Conservation (phyloP, 2,329 filamentous ascomycete species). For the Colletotrichum kahawae region DNA sequence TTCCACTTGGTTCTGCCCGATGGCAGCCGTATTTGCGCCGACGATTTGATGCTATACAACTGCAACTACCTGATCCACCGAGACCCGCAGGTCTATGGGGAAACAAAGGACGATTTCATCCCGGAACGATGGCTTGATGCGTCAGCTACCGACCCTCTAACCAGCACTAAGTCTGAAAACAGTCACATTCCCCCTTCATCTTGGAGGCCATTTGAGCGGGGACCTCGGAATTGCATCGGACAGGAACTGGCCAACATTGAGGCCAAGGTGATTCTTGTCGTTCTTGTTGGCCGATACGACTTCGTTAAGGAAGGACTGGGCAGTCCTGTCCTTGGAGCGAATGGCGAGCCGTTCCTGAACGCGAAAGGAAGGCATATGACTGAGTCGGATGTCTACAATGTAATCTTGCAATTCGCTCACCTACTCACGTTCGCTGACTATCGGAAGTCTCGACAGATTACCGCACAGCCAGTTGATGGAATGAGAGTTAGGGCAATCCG, state of each 20-base stretch:
- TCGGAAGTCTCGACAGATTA: conserved; percentile 16
- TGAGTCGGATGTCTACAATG: conserved; percentile 19
- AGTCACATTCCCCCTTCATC: conserved; percentile 36
- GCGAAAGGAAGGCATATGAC: conserved; percentile 18
- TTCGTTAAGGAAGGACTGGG: conserved; percentile 23
- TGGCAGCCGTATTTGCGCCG: conserved; percentile 31
- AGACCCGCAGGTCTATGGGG: conserved; percentile 38
- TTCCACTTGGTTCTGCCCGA: conserved; percentile 32
- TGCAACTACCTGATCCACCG: conserved; percentile 38
- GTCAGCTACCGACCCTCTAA: not conserved
- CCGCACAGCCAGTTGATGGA: conserved; percentile 19
- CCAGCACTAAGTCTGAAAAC: not conserved
- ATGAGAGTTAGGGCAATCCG: conserved; percentile 9
- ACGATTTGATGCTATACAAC: conserved; percentile 40
- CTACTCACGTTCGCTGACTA: not conserved
- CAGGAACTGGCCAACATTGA: conserved; percentile 61
- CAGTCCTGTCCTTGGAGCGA: conserved; percentile 8
- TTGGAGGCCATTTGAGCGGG: conserved; percentile 60
- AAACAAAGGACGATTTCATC: conserved; percentile 36
- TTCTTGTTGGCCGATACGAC: conserved; percentile 20
- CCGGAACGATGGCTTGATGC: conserved; percentile 44
- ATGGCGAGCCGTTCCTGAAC: conserved; percentile 11
- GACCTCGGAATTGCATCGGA: conserved; percentile 58
- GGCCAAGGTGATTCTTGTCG: conserved; percentile 50
- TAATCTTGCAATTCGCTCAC: not conserved